These are phyloP conservation scores for Geranium rotundifolium DNA, from an alignment of 345 rosid species.

Conservation along the genomic window DNA sequence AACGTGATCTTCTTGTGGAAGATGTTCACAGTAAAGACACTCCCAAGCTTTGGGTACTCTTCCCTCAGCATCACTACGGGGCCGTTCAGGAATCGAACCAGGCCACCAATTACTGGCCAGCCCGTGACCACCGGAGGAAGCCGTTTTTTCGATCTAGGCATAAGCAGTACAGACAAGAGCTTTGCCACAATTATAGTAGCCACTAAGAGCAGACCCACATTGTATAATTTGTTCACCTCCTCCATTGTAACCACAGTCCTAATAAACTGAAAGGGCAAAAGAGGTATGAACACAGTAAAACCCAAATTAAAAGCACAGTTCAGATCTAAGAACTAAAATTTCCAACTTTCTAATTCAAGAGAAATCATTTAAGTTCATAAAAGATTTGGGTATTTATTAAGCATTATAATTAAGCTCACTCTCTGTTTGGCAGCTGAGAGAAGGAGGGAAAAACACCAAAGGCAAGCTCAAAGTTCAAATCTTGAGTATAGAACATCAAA, in stretches of 20 bases:
- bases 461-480: not conserved
- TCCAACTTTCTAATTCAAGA: not conserved
- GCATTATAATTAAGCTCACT: not conserved
- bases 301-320: not conserved
- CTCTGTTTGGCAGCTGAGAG: not conserved
- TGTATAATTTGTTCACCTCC: constrained; percentile 44
- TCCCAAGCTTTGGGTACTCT: constrained; percentile 81
- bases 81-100: constrained; percentile 64
- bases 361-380: not conserved
- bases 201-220: constrained; percentile 41
- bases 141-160: constrained; percentile 51
- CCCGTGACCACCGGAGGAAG: constrained; percentile 61
- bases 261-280: not conserved
- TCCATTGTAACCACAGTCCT: constrained; percentile 21
- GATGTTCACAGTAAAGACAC: constrained; percentile 72
- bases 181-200: constrained; percentile 68
- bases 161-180: constrained; percentile 49
- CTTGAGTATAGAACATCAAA: not conserved
- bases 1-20: constrained; percentile 76
- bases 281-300: not conserved
- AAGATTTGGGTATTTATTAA: not conserved
- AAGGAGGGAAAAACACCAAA: not conserved
- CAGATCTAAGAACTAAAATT: not conserved
- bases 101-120: constrained; percentile 65
- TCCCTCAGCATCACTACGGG: constrained; percentile 74